Evolutionary conservation across 2,329 filamentous ascomycete genomes (phyloP).

Genomic region (Fusarium longipes): DNA sequence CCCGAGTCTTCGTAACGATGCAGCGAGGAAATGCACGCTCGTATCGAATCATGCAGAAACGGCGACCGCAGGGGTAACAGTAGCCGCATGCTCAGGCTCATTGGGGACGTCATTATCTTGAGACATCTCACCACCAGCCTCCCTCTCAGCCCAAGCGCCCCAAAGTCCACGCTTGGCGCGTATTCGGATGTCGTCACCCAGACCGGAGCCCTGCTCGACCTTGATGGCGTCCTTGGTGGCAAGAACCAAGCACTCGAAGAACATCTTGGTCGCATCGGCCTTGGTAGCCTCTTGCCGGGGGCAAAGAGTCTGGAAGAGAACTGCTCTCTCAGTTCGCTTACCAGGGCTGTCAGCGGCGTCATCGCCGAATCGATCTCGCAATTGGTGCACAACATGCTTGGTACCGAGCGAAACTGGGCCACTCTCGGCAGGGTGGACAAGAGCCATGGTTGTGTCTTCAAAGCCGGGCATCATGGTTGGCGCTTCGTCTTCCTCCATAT

Average conservation of each 20-base stretch:
- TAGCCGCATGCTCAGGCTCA: conserved; percentile 51
- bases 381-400: conserved; percentile 93
- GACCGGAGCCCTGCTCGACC: conserved; percentile 83
- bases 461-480: conserved; percentile 69
- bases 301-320: conserved; percentile 91
- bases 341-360: conserved; percentile 75
- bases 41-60: conserved; percentile 52
- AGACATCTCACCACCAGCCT: conserved; percentile 72
- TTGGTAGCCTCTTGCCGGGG: conserved; percentile 84
- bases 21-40: conserved; percentile 26
- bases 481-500: conserved; percentile 55
- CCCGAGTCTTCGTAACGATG: conserved; percentile 43
- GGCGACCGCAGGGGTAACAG: conserved; percentile 50
- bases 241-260: conserved; percentile 95
- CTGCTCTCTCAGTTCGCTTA: conserved; percentile 78
- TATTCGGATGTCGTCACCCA: conserved; percentile 85
- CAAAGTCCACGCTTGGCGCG: conserved; percentile 94
- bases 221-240: conserved; percentile 99
- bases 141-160: conserved; percentile 92
- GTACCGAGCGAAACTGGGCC: conserved; percentile 91
- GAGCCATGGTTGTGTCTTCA: conserved; percentile 80
- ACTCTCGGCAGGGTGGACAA: conserved; percentile 83
- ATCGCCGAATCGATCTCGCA: conserved; percentile 86
- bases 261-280: conserved; percentile 98
- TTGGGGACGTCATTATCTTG: conserved; percentile 57